A percentile compares a stretch with the other conserved stretches of the same genome.
phyloP scores from a whole-genome alignment of 495 filamentous ascomycete species.

The Podospora conica region DNA sequence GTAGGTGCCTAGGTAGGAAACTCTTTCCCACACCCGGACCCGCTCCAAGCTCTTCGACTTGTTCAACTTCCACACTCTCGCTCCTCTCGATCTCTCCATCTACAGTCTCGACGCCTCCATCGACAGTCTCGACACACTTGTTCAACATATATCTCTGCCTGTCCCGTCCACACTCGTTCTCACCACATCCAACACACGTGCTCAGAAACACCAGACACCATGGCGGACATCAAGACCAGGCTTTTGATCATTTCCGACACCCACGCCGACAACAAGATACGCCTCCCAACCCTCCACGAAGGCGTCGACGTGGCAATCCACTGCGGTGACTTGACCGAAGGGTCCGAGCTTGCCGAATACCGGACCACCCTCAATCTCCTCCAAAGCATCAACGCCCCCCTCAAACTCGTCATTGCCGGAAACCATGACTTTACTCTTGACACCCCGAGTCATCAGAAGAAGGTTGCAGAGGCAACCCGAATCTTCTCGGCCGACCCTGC shows the following conservation, averaged over 20 bases:
- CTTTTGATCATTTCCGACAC: slow-evolving; percentile 61
- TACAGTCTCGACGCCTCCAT: too few relatives aligned
- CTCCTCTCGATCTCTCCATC: too few relatives aligned
- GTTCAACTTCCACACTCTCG: not conserved
- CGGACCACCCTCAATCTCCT: slow-evolving; percentile 49
- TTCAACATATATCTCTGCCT: too few relatives aligned
- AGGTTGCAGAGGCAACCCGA: not conserved
- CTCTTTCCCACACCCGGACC: not conserved
- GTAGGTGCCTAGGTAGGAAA: too few relatives aligned
- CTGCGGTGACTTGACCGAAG: slow-evolving; percentile 65
- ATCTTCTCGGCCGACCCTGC: slow-evolving; percentile 1
- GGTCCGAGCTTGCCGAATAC: slow-evolving; percentile 53
- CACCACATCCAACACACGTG: not conserved
- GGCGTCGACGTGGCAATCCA: slow-evolving; percentile 59
- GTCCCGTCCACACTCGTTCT: not conserved
- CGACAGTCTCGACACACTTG: too few relatives aligned
- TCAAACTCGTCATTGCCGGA: slow-evolving; percentile 76
- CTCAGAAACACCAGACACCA: not conserved
- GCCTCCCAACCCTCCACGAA: slow-evolving; percentile 15
- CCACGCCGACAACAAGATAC: slow-evolving; percentile 31
- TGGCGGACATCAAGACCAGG: slow-evolving; percentile 24
- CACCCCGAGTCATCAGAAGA: slow-evolving; percentile 22
- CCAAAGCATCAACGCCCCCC: slow-evolving; percentile 48
- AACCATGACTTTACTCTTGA: slow-evolving; percentile 78
- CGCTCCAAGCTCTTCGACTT: not conserved